Evolutionary conservation across 306 rosid genomes (phyloP), one percentile per base, ranked within the genome.

Genomic region (Sindora glabra): DNA sequence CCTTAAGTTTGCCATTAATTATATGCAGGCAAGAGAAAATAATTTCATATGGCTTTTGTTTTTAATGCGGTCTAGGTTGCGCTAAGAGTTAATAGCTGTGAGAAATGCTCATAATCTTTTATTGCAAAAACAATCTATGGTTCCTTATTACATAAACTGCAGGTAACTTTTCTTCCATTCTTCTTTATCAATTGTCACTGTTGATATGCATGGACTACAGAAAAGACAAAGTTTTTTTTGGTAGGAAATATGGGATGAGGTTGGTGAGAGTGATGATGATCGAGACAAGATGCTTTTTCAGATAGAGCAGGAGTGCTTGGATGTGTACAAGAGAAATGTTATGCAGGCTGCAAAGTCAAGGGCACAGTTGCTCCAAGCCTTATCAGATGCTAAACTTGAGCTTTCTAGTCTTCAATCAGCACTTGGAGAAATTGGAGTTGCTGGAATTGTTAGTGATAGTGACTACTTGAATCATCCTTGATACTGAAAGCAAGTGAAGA

Each of bases 181-280:
- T 5, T 16, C 38, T 15, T 14, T 34, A 33, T 51, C 17, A 10
- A n/a, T n/a, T n/a, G n/a, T n/a, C n/a, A n/a, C 21, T 7, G 29
- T 45, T 48, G 22, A n/a, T 53, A 32, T 3, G 8, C 49, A 10
- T 64, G 66, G 10, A 25, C 25, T 56, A 9, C 44, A 22, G 42
- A 32, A 56, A 39, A 48, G 38, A n/a, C 66, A 44, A 44, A 48
- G 24, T 60, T 34, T 39, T 21, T 60, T 8, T 1, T 30, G 68
- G 53, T 70, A 92, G 99, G 86, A 92, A 83, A 94, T 94, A 71
- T 94, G 99, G 99, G 89, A 94, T 38, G 99, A 94, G 75, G 99
- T 94, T 42, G 99, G 99, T 29, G 99, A 89, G 80, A 89, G 79
- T 36, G 97, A 94, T 11, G 95, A 89, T 63, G 80, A 89, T 48